Evolutionary conservation across 768 basidiomycete species (phyloP).

Genomic region (Kwoniella sp.): DNA sequence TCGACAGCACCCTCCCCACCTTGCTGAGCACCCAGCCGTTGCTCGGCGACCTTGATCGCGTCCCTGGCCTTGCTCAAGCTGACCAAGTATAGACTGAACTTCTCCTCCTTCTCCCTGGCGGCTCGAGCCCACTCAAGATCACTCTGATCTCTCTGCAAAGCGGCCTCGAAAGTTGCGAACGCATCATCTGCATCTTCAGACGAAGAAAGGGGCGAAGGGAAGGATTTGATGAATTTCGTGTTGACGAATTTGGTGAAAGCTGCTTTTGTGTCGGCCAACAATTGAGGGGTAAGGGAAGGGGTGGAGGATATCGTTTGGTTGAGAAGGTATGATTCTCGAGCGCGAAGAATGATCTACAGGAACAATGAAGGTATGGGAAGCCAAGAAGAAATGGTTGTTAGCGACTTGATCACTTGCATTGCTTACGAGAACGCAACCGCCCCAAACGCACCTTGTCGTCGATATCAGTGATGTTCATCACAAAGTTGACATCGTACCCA

Average conservation of each 20-base stretch:
- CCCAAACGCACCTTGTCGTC: conserved; percentile 84
- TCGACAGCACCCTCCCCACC: conserved; percentile 29
- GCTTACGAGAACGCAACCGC: background rate
- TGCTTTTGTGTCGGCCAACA: conserved; percentile 64
- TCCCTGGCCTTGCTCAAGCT: conserved; percentile 67
- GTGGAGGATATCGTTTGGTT: conserved; percentile 49
- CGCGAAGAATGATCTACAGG: conserved; percentile 83
- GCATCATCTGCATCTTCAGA: conserved; percentile 56
- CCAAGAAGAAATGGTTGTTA: too few relatives aligned
- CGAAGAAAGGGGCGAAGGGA: conserved; percentile 67
- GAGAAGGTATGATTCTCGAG: conserved; percentile 64
- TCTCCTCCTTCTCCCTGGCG: conserved; percentile 78
- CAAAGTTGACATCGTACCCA: conserved; percentile 95
- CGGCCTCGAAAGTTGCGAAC: conserved; percentile 66
- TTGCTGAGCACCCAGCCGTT: conserved; percentile 58
- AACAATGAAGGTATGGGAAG: too few relatives aligned
- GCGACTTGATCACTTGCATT: background rate
- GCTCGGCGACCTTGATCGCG: conserved; percentile 64
- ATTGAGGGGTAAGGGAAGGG: conserved; percentile 61
- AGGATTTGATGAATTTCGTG: conserved; percentile 67
- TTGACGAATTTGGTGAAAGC: conserved; percentile 69
- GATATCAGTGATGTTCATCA: conserved; percentile 99
- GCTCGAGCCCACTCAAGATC: conserved; percentile 71
- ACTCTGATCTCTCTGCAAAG: conserved; percentile 59
- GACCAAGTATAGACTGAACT: conserved; percentile 84